Percentiles rank a stretch among this genome's conserved stretches.
Evolutionary conservation across 257 asterid species (phyloP).

Genomic region (Vinca minor): DNA sequence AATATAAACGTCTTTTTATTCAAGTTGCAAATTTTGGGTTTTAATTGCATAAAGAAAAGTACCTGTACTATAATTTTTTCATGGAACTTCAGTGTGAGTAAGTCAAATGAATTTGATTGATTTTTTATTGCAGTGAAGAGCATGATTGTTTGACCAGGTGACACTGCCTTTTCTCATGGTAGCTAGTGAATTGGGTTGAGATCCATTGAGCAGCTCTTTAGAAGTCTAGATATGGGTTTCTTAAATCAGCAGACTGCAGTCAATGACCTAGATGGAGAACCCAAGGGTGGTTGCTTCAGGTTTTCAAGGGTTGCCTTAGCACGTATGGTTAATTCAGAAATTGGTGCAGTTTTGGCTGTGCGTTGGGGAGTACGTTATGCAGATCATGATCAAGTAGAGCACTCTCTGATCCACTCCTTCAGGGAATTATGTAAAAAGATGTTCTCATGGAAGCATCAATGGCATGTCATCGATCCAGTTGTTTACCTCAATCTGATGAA

Average conservation of each 20-base stretch:
- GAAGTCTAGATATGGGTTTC: conserved; percentile 41
- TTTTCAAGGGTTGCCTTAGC: conserved; percentile 72
- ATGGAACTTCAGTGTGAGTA: not conserved
- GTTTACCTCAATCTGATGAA: conserved; percentile 83
- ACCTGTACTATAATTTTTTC: not conserved
- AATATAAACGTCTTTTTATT: not conserved
- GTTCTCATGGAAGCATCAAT: conserved; percentile 65
- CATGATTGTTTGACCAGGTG: conserved; percentile 4
- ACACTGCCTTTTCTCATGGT: conserved; percentile 26
- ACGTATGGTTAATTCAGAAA: conserved; percentile 84
- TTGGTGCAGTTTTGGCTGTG: conserved; percentile 94
- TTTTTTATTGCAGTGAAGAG: no score
- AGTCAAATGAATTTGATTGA: not conserved
- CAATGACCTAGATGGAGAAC: conserved; percentile 36
- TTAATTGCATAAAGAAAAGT: not conserved
- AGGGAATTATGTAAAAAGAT: conserved; percentile 73
- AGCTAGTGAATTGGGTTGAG: conserved; percentile 14
- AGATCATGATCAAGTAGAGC: conserved; percentile 78
- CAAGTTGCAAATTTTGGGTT: not conserved
- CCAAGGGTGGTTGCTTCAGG: conserved; percentile 30
- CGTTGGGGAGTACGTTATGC: conserved; percentile 92
- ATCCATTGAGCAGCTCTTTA: conserved; percentile 24
- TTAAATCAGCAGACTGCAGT: conserved; percentile 36
- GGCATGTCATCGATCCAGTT: conserved; percentile 72
- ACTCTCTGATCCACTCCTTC: conserved; percentile 68